These are phyloP conservation scores for Coemansia sp. DNA, from an alignment of 192 early-diverging fungal species.

Conservation along the genomic window DNA sequence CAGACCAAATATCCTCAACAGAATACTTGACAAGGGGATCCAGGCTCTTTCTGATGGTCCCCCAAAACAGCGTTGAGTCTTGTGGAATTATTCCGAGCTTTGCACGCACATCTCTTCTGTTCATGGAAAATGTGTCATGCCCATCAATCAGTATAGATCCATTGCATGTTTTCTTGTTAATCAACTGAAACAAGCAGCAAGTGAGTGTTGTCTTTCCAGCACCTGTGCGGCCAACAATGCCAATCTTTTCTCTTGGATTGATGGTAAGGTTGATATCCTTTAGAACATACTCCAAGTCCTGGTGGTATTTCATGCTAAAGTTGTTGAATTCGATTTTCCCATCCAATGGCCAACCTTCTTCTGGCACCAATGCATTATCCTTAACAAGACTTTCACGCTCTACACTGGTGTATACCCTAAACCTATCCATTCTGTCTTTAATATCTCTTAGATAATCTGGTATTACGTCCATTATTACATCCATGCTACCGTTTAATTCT, in stretches of 20 bases:
- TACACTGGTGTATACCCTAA: conserved; percentile 2
- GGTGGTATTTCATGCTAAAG: conserved; percentile 13
- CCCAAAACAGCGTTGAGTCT: conserved; percentile 27
- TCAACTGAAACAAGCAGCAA: conserved; percentile 60
- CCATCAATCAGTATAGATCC: conserved; percentile 73
- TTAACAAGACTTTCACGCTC: conserved; percentile 15
- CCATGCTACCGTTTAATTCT: neutral
- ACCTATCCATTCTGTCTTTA: neutral
- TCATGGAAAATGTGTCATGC: conserved; percentile 47
- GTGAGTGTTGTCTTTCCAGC: conserved; percentile 65
- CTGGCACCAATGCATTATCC: conserved; percentile 12
- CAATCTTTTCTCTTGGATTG: no score
- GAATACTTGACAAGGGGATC: conserved; percentile 72
- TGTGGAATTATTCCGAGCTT: no score
- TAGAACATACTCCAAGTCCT: no score
- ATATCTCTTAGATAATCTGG: conserved; percentile 2
- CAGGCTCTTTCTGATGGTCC: conserved; percentile 73
- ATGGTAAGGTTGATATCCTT: no score
- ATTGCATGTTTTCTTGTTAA: conserved; percentile 54
- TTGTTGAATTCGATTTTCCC: conserved; percentile 36
- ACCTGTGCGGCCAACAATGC: conserved; percentile 37
- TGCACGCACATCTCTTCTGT: no score
- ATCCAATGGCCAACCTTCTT: conserved; percentile 18
- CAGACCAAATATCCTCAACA: conserved; percentile 7
- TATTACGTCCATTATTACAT: neutral